These are phyloP conservation scores for Mrakia gelida DNA, from an alignment of 768 basidiomycete genomes.

Conservation along the genomic window DNA sequence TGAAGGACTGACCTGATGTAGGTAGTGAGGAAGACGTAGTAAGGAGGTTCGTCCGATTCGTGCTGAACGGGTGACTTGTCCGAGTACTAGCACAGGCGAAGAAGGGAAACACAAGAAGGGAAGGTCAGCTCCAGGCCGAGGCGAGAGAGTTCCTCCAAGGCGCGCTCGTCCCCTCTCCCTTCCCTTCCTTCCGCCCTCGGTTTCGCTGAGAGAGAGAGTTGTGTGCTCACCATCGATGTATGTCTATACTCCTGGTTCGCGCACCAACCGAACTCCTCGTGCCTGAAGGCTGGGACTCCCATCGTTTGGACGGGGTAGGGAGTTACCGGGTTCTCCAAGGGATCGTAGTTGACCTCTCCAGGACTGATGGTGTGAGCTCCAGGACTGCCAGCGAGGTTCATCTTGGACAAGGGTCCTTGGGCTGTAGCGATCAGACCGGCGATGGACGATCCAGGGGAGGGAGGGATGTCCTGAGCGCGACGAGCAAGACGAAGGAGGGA, in stretches of 20 bases:
- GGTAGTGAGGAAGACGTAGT: slow-evolving; percentile 84
- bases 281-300: slow-evolving; percentile 37
- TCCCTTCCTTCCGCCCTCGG: not conserved
- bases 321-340: not conserved
- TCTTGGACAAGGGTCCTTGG: not conserved
- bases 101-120: too few relatives aligned
- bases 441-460: not conserved
- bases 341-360: slow-evolving; percentile 3
- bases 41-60: slow-evolving; percentile 75
- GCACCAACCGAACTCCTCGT: slow-evolving; percentile 91
- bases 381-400: not conserved
- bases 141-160: slow-evolving; percentile 26
- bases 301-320: slow-evolving; percentile 22
- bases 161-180: not conserved
- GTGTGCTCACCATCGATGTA: slow-evolving; percentile 58
- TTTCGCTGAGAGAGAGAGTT: slow-evolving; percentile 40
- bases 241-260: slow-evolving; percentile 69
- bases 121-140: slow-evolving; percentile 28
- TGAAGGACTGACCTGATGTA: slow-evolving; percentile 54
- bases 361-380: not conserved
- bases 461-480: slow-evolving; percentile 5
- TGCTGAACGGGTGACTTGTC: slow-evolving; percentile 41
- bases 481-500: slow-evolving; percentile 17
- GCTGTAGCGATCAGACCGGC: not conserved
- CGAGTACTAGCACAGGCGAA: slow-evolving; percentile 38